phyloP scores from a whole-genome alignment of 2,329 filamentous ascomycete genomes.

The Phoma herbarum region DNA sequence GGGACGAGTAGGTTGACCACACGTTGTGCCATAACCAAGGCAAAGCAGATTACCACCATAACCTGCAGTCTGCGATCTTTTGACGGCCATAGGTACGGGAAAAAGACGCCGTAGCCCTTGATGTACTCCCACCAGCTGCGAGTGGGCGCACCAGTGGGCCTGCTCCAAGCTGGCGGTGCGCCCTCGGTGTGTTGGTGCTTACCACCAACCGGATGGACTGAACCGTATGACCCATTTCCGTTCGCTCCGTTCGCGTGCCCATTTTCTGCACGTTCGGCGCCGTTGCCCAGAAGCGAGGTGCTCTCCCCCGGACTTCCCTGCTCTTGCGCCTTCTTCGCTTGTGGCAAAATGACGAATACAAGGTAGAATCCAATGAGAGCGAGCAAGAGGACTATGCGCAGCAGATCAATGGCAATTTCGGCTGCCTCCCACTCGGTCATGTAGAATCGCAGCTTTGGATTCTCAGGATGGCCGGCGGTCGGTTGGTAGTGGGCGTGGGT shows the following conservation, averaged over 20 bases:
- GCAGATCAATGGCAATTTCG: constrained; percentile 71
- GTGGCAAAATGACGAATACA: constrained; percentile 57
- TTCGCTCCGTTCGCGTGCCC: constrained; percentile 54
- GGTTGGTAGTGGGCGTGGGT: constrained; percentile 72
- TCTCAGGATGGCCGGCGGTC: constrained; percentile 51
- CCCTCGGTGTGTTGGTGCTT: constrained; percentile 62
- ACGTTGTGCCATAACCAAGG: constrained; percentile 81
- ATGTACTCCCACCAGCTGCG: constrained; percentile 97
- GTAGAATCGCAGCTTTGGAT: constrained; percentile 36
- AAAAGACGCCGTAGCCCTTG: constrained; percentile 89
- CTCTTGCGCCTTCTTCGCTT: constrained; percentile 32
- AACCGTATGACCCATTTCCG: constrained; percentile 64
- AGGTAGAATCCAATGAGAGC: constrained; percentile 68
- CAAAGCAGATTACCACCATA: constrained; percentile 82
- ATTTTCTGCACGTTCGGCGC: constrained; percentile 50
- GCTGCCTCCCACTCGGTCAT: constrained; percentile 69
- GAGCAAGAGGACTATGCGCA: constrained; percentile 73
- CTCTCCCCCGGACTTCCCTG: constrained; percentile 60
- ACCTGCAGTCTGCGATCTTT: constrained; percentile 79
- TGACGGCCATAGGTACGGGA: constrained; percentile 95
- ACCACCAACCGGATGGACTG: constrained; percentile 54
- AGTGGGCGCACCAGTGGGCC: constrained; percentile 83
- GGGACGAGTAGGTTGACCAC: constrained; percentile 88
- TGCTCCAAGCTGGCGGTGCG: constrained; percentile 82
- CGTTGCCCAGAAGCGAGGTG: constrained; percentile 67